Percentiles rank a stretch among this genome's conserved stretches.
Evolutionary conservation across 305 asterid species (phyloP).

Genomic region (Ruellia speciosa): DNA sequence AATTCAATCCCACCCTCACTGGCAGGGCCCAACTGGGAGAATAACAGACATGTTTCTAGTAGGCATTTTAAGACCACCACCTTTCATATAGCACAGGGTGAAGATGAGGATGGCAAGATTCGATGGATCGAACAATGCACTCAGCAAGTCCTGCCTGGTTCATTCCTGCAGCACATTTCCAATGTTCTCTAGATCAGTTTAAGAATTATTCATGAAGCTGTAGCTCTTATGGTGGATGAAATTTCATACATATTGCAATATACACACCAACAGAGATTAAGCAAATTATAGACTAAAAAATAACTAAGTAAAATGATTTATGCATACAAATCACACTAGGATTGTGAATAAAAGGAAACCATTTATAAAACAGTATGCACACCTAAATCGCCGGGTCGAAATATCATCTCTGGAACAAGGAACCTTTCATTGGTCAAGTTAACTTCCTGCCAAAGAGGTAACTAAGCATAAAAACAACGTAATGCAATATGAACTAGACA

Average conservation of each 20-base stretch:
- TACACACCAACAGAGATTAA: neutral
- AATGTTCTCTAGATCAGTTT: neutral
- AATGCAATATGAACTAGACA: constrained; percentile 5
- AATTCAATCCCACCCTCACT: constrained; percentile 4
- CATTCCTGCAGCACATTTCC: constrained; percentile 54
- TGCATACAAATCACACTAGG: neutral
- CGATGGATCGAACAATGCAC: constrained; percentile 78
- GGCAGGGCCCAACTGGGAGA: neutral
- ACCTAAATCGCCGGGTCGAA: constrained; percentile 97
- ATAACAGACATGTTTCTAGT: neutral
- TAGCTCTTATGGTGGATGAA: neutral
- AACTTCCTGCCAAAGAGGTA: constrained; percentile 54
- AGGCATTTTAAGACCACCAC: constrained; percentile 29
- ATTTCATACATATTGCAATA: neutral
- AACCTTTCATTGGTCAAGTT: constrained; percentile 85
- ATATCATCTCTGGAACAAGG: constrained; percentile 95
- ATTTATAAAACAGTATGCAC: constrained; percentile 21
- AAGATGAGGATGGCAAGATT: constrained; percentile 84
- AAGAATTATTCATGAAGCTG: neutral
- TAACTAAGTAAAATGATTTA: no score
- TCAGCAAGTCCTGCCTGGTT: constrained; percentile 97
- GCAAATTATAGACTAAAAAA: no score
- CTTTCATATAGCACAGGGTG: constrained; percentile 90
- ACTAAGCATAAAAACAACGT: constrained; percentile 14
- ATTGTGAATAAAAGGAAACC: constrained; percentile 12